Conservation (phyloP, 768 basidiomycete genomes). For the Symmetrospora coprosmae region DNA sequence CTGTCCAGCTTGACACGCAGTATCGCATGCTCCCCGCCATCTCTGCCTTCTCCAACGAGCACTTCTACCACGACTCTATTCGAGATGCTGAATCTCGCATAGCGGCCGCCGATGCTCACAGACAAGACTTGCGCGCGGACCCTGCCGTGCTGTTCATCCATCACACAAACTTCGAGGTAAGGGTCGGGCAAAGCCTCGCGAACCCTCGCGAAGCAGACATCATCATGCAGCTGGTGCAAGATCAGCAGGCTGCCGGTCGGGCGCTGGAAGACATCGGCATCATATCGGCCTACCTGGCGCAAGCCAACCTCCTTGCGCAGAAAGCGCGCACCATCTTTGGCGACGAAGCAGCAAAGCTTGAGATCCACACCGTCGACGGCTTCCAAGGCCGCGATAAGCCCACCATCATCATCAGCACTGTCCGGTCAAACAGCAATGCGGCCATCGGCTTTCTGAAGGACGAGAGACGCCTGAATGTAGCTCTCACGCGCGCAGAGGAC, state of each 20-base stretch:
- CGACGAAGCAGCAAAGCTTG: constrained; percentile 40
- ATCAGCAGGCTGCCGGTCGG: constrained; percentile 56
- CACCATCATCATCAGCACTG: constrained; percentile 14
- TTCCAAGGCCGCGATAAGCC: constrained; percentile 69
- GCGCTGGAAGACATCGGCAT: constrained; percentile 68
- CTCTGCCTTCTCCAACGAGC: constrained; percentile 65
- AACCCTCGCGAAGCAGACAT: constrained; percentile 67
- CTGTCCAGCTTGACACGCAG: constrained; percentile 83
- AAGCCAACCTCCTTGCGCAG: constrained; percentile 56
- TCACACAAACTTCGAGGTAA: constrained; percentile 56
- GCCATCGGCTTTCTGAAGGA: constrained; percentile 93
- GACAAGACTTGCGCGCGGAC: constrained; percentile 34
- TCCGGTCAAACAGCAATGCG: constrained; percentile 38
- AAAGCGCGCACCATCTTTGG: neutral
- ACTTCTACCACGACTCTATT: constrained; percentile 50
- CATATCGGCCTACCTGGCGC: constrained; percentile 81
- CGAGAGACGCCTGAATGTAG: constrained; percentile 65
- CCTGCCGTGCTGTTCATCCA: constrained; percentile 62
- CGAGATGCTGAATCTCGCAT: neutral
- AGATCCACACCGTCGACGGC: constrained; percentile 80
- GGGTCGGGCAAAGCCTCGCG: constrained; percentile 55
- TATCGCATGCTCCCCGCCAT: constrained; percentile 92
- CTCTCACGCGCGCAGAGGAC: constrained; percentile 54
- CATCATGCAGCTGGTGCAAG: constrained; percentile 65
- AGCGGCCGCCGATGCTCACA: neutral